Base-by-base conservation (phyloP, 208 protist genomes). In the Crithidia expoeki region DNA sequence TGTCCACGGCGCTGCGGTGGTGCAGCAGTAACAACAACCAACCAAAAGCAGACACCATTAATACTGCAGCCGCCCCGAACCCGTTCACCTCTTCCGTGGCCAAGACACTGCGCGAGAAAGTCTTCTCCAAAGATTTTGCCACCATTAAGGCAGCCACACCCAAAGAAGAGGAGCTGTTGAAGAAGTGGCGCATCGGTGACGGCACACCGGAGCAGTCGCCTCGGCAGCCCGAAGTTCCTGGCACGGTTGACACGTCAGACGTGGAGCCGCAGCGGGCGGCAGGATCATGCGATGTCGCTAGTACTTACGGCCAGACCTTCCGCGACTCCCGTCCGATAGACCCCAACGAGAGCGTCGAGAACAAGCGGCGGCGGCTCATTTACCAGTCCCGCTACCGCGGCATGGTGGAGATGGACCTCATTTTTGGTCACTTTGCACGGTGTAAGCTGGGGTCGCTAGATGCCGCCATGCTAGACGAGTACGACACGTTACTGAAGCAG, bases 401-500 rank as follows among this genome's bases (percentile, higher is more conserved):
- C 0, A 96, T 96, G 91, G 85, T 88, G 44, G 91, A 96, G 81
- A 96, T 96, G 91, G 91, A 96, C 55, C 84, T 96, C 63, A 89
- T 96, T 68, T 86, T 92, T 33, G 91, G 91, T 16, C 77, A 86
- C 62, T 96, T 94, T 58, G 88, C 88, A 16, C 86, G 85, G 4
- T 77, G 73, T 32, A 81, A 86, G 66, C 63, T 94, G 5, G 69
- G 65, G 14, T 61, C 63, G 12, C 75, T 96, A 27, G 59, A 79
- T 42, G 53, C 55, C 7, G 64, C 27, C 19, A 76, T 86, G 74
- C 81, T 96, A 42, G 78, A 89, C 34, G 86, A 96, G 75, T 96
- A 96, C 77, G 91, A 96, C 76, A 64, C 55, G 4, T 51, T 96
- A n/a, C 68, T 96, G 57, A 85, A 87, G 63, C 86, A 96, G 58